Base-by-base conservation (phyloP, 2,329 filamentous ascomycete genomes). In the Hymenoscyphus occultus region DNA sequence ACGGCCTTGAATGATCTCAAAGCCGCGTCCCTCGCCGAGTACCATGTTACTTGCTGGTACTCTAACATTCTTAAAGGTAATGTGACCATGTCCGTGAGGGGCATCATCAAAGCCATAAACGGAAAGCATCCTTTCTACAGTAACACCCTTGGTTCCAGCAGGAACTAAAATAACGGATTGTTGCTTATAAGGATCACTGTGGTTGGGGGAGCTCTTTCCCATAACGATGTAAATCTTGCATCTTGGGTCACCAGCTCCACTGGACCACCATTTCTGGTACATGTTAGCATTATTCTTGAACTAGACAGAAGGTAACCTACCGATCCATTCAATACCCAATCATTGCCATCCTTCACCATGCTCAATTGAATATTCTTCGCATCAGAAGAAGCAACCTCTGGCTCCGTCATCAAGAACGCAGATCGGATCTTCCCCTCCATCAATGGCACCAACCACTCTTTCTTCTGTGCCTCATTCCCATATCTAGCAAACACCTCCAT, bases 91-190 rank as follows among this genome's bases (percentile, higher is more conserved):
- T 64, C 95, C 95, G 78, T 99, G 95, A 2, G 95, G 95, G n/a
- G 95, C 95, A 73, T 99, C 95, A 77, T 98, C 95, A 80, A 93
- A 98, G 65, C 95, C 95, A 78, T 96, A 97, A 70, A 98, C 94
- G 60, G 84, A 90, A 63, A 99, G 83, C 92, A 97, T 97, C 71
- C 95, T 89, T 79, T 97, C 86, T 72, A 98, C 89, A n/a, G 88
- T 96, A 74, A 98, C 90, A 64, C 95, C 95, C 22, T 90, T 90
- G 1, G 91, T 88, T 69, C 86, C 83, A 19, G 91, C 86, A 1
- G 93, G 92, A 16, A 98, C 95, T 35, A 98, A 83, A 60, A 98
- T 86, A 68, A 99, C 93, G 32, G 93, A 97, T 79, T 98, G 95
- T 76, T 97, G 93, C 74, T 86, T 86, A 84, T 98, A 97, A 28